phyloP scores from a whole-genome alignment of 2,329 filamentous ascomycete genomes.

The Beauveria asiatica region DNA sequence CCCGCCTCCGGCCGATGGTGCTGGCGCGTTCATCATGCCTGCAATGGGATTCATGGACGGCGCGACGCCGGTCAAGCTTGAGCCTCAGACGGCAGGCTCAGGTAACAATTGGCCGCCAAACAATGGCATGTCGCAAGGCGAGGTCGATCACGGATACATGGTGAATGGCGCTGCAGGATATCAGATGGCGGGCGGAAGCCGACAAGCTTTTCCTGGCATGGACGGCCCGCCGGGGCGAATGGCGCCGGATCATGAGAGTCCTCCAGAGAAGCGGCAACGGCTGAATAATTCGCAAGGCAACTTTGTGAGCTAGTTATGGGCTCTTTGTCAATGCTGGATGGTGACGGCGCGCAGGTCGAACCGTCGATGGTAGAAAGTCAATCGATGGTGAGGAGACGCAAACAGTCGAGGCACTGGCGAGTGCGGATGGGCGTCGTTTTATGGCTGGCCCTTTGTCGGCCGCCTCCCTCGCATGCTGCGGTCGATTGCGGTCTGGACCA shows the following conservation, averaged over 20 bases:
- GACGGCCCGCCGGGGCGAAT: slow-evolving; percentile 17
- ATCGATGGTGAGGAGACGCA: background rate
- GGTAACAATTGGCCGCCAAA: slow-evolving; percentile 1
- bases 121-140: slow-evolving; percentile 14
- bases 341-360: background rate
- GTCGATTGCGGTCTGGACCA: slow-evolving; percentile 23
- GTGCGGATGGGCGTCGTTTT: slow-evolving; percentile 5
- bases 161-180: slow-evolving; percentile 33
- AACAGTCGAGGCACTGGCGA: background rate
- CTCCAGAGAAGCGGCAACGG: slow-evolving; percentile 45
- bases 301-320: slow-evolving; percentile 24
- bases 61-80: slow-evolving; percentile 37
- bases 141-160: slow-evolving; percentile 39
- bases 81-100: slow-evolving; percentile 46
- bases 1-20: slow-evolving; percentile 35
- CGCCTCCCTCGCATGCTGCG: background rate
- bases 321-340: background rate
- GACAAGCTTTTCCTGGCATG: slow-evolving; percentile 12
- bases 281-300: slow-evolving; percentile 34
- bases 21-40: slow-evolving; percentile 5
- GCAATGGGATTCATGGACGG: slow-evolving; percentile 18
- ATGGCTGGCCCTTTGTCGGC: slow-evolving; percentile 1
- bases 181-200: slow-evolving; percentile 24
- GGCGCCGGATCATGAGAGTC: slow-evolving; percentile 31
- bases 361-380: too few species aligned